Evolutionary conservation across 371 early-diverging fungal genomes (phyloP).

Genomic region (Batkoa obscura): DNA sequence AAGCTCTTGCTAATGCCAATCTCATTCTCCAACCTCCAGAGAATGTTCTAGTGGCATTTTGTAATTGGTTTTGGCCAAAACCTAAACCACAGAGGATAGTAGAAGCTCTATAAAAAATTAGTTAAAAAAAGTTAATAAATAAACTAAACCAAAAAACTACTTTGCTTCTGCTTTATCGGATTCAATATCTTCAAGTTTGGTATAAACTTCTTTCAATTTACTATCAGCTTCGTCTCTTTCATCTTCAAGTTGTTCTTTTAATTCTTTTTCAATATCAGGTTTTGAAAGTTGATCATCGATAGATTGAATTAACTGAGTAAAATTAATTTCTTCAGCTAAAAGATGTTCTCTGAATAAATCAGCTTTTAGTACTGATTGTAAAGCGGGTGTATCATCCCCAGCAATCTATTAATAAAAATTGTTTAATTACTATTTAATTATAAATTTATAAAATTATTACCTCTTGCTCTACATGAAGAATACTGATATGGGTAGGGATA

Average conservation of each 20-base stretch:
- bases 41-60: constrained; percentile 71
- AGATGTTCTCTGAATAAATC: constrained; percentile 88
- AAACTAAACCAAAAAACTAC: no score
- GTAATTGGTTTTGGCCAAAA: constrained; percentile 59
- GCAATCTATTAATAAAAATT: constrained; percentile 30
- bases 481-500: constrained; percentile 70
- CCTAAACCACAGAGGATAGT: constrained; percentile 90
- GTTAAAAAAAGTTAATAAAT: background rate
- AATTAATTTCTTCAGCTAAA: constrained; percentile 47
- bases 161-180: constrained; percentile 88
- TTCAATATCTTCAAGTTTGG: constrained; percentile 78
- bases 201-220: constrained; percentile 62
- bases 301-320: constrained; percentile 20
- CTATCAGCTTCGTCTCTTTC: constrained; percentile 38
- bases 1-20: constrained; percentile 85
- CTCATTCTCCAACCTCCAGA: constrained; percentile 94
- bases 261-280: constrained; percentile 19
- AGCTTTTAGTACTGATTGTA: constrained; percentile 78
- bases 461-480: constrained; percentile 96
- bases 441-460: constrained; percentile 15
- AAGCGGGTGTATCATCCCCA: constrained; percentile 72
- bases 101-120: constrained; percentile 37
- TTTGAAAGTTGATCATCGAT: constrained; percentile 13
- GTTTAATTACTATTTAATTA: background rate
- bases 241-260: constrained; percentile 29